Conservation (phyloP, 169 alveolate genomes). For the Plasmodium relictum region DNA sequence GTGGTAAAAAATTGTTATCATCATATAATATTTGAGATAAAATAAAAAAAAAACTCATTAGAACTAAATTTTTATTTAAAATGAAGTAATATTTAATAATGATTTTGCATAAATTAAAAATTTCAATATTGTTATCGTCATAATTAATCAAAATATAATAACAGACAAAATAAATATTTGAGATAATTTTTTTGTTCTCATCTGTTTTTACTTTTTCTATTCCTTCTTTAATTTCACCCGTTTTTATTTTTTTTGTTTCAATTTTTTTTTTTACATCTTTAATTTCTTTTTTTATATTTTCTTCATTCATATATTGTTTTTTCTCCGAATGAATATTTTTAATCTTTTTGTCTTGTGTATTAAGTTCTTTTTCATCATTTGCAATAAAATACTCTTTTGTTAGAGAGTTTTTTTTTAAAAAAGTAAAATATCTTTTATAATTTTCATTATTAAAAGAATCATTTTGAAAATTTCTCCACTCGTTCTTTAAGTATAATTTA, state of each 20-base stretch:
- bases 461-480: neutral
- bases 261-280: neutral
- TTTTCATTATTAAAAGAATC: neutral
- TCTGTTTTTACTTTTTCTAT: neutral
- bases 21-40: slow-evolving; percentile 32
- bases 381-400: neutral
- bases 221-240: neutral
- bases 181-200: slow-evolving; percentile 15
- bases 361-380: neutral
- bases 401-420: neutral
- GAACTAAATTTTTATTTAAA: slow-evolving; percentile 33
- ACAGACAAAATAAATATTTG: slow-evolving; percentile 40
- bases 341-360: neutral
- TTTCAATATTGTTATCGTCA: slow-evolving; percentile 5
- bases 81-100: slow-evolving; percentile 13
- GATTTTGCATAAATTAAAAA: slow-evolving; percentile 19
- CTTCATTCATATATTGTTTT: neutral
- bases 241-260: neutral
- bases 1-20: neutral
- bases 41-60: slow-evolving; percentile 32
- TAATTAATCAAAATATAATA: slow-evolving; percentile 30
- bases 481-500: neutral
- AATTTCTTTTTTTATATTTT: neutral
- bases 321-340: neutral
- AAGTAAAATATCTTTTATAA: neutral